These are phyloP conservation scores for Darksidea phi DNA, from an alignment of 495 filamentous ascomycete genomes.

Conservation along the genomic window DNA sequence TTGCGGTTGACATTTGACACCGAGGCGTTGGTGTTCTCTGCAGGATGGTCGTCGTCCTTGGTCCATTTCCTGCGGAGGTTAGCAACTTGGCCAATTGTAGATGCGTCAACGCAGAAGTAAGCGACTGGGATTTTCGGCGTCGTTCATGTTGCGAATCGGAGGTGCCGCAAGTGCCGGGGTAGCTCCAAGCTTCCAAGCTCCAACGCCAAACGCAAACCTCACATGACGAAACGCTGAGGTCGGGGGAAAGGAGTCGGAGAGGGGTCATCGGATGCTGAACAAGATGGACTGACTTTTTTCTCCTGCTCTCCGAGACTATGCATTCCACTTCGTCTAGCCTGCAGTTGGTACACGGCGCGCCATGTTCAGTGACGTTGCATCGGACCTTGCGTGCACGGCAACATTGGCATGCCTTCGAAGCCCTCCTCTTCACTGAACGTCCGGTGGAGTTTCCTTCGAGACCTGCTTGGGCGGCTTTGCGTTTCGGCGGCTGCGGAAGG, in stretches of 20 bases:
- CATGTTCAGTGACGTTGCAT: conserved; percentile 87
- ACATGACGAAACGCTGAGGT: conserved; percentile 14
- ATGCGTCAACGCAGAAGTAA: too few species aligned
- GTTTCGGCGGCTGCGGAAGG: conserved; percentile 38
- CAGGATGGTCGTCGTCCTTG: conserved; percentile 38
- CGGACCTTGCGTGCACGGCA: conserved; percentile 88
- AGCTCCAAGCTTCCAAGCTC: not conserved
- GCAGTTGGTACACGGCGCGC: conserved; percentile 86
- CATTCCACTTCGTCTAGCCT: conserved; percentile 84
- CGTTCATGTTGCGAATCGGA: conserved; percentile 22
- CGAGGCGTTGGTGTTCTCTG: conserved; percentile 19
- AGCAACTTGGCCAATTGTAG: conserved; percentile 19
- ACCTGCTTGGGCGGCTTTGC: conserved; percentile 43
- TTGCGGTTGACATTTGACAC: conserved; percentile 30
- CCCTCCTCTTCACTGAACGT: conserved; percentile 69
- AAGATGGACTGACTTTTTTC: conserved; percentile 68
- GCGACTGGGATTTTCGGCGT: too few species aligned
- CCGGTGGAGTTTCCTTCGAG: conserved; percentile 41
- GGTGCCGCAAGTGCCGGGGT: conserved; percentile 1
- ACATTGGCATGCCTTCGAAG: conserved; percentile 82
- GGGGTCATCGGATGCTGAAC: conserved; percentile 16
- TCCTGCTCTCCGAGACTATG: conserved; percentile 84
- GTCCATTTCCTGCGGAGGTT: conserved; percentile 39
- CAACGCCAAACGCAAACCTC: not conserved
- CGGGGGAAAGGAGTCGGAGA: conserved; percentile 17